phyloP scores from a whole-genome alignment of 352 stramenopile genomes.

The Vaucheria bursata region DNA sequence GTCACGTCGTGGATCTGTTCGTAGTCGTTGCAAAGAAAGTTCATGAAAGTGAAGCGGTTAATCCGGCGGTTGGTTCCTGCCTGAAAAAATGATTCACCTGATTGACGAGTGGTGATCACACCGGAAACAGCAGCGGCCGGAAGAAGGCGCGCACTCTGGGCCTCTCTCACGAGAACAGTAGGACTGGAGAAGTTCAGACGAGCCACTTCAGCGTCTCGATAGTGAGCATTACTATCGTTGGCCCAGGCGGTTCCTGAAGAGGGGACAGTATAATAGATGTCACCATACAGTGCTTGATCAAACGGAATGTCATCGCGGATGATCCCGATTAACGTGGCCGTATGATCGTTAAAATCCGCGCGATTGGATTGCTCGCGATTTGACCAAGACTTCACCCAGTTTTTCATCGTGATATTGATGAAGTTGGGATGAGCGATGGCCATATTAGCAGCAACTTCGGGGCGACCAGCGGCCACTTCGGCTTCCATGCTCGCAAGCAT shows the following conservation, averaged over 20 bases:
- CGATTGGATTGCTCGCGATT: neutral
- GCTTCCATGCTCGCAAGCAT: neutral
- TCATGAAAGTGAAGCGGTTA: neutral
- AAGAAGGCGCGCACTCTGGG: neutral
- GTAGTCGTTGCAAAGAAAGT: neutral
- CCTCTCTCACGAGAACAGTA: neutral
- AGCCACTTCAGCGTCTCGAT: neutral
- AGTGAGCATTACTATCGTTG: neutral
- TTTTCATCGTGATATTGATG: neutral
- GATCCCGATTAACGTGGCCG: neutral
- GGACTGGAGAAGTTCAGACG: neutral
- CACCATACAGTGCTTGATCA: neutral
- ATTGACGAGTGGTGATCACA: neutral
- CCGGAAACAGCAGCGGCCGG: neutral
- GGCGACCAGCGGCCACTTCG: neutral
- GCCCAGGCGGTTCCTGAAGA: neutral
- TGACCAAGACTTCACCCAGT: neutral
- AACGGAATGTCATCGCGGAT: neutral
- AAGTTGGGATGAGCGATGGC: neutral
- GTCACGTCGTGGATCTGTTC: neutral
- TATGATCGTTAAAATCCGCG: neutral
- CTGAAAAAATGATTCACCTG: neutral
- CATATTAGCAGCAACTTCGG: neutral
- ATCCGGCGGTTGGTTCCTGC: neutral
- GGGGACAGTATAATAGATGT: neutral